These are phyloP conservation scores for Conticribra guillardii DNA, from an alignment of 108 stramenopile genomes.

Conservation along the genomic window DNA sequence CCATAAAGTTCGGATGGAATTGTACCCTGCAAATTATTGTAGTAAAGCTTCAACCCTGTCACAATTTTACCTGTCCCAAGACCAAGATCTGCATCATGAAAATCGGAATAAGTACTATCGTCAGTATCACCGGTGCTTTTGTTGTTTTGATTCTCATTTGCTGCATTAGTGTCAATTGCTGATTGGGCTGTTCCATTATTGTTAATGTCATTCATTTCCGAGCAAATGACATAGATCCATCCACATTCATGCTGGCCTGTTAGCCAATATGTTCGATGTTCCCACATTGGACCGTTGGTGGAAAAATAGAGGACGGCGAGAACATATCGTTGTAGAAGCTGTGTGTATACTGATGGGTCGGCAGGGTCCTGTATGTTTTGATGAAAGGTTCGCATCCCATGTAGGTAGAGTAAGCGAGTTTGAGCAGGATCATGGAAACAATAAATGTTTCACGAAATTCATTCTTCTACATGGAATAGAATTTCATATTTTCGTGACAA, in stretches of 20 bases:
- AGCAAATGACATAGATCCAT: slow-evolving; percentile 66
- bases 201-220: slow-evolving; percentile 12
- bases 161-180: too few relatives aligned
- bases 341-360: slow-evolving; percentile 39
- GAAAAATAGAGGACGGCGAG: slow-evolving; percentile 66
- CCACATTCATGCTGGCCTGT: slow-evolving; percentile 62
- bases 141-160: background rate
- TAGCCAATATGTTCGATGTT: slow-evolving; percentile 55
- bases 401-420: too few relatives aligned
- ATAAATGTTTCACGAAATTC: background rate
- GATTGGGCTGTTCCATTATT: too few relatives aligned
- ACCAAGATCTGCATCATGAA: slow-evolving; percentile 12
- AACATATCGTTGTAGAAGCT: slow-evolving; percentile 54
- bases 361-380: slow-evolving; percentile 17
- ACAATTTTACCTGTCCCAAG: slow-evolving; percentile 17
- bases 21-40: slow-evolving; percentile 10
- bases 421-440: background rate
- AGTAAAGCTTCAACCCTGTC: slow-evolving; percentile 13
- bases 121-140: background rate
- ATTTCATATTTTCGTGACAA: background rate
- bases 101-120: slow-evolving; percentile 15
- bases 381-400: background rate
- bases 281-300: slow-evolving; percentile 50
- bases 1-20: slow-evolving; percentile 15
- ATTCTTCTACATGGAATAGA: background rate